Conservation (phyloP, 78 protist species). For the Planoprotostelium fungivorum region DNA sequence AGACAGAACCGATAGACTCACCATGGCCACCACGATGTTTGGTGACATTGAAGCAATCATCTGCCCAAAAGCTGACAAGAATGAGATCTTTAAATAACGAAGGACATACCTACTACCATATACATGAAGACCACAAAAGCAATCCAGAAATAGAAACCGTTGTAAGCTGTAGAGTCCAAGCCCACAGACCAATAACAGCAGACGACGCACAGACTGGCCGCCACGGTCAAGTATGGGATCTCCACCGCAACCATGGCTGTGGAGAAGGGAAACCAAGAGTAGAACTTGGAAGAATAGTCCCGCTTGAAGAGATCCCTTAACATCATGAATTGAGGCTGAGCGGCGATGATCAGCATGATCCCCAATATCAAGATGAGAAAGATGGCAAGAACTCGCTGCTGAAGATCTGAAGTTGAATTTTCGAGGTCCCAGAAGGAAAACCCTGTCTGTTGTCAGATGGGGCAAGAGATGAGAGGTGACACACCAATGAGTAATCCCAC, state of each 20-base stretch:
- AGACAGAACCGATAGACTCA: background rate
- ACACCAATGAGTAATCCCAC: background rate
- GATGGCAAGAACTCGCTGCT: slow-evolving; percentile 1
- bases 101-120: too few relatives aligned
- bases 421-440: slow-evolving; percentile 22
- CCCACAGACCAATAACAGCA: slow-evolving; percentile 33
- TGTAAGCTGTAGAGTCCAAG: background rate
- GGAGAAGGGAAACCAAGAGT: slow-evolving; percentile 21
- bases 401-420: slow-evolving; percentile 19
- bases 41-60: slow-evolving; percentile 23
- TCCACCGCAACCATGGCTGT: slow-evolving; percentile 16
- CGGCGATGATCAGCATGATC: slow-evolving; percentile 21
- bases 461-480: background rate
- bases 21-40: background rate
- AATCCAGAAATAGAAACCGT: slow-evolving; percentile 26
- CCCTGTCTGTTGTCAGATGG: slow-evolving; percentile 8
- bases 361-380: slow-evolving; percentile 7
- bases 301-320: slow-evolving; percentile 29
- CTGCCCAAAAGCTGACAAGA: slow-evolving; percentile 27
- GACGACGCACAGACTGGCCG: slow-evolving; percentile 17
- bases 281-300: slow-evolving; percentile 29
- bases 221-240: slow-evolving; percentile 16
- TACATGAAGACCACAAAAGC: slow-evolving; percentile 2
- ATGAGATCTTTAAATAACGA: too few relatives aligned
- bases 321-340: slow-evolving; percentile 17